A percentile compares a stretch with the other conserved stretches of the same genome.
These are phyloP conservation scores for Ceratocystis ficicola DNA, from an alignment of 2,329 filamentous ascomycete genomes.

Conservation along the genomic window DNA sequence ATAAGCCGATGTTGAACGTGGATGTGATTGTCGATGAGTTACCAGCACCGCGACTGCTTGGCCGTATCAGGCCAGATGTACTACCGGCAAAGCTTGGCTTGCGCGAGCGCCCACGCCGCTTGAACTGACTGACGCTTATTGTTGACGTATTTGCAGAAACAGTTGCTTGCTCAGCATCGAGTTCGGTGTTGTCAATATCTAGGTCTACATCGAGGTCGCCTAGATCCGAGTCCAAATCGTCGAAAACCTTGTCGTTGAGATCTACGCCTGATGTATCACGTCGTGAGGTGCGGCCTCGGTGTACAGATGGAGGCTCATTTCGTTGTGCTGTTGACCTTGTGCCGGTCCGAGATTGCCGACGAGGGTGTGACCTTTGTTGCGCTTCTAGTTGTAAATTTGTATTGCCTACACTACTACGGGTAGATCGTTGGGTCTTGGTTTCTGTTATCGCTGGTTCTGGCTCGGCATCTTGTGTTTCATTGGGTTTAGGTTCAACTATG, in stretches of 20 bases:
- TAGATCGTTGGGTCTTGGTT: not conserved
- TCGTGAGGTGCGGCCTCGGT: constrained; percentile 22
- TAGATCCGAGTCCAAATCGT: constrained; percentile 31
- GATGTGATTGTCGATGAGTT: constrained; percentile 39
- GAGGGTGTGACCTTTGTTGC: not conserved
- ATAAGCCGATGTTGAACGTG: constrained; percentile 44
- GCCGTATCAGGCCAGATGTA: constrained; percentile 41
- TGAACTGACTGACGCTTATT: constrained; percentile 38
- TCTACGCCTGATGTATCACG: constrained; percentile 39
- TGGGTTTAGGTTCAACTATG: not conserved
- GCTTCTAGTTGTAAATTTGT: not conserved
- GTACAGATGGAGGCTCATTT: constrained; percentile 2
- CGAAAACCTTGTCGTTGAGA: constrained; percentile 39
- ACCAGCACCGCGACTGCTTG: constrained; percentile 38
- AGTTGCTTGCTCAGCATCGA: constrained; percentile 27
- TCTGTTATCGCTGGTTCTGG: not conserved
- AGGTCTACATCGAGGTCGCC: constrained; percentile 35
- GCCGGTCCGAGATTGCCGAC: not conserved
- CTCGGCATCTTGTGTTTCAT: constrained; percentile 18
- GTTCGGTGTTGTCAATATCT: not conserved
- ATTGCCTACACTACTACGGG: not conserved
- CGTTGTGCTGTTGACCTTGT: not conserved
- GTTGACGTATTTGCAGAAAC: constrained; percentile 36
- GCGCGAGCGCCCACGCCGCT: constrained; percentile 35
- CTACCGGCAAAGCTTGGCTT: constrained; percentile 41